Percentiles rank a stretch among this genome's conserved stretches.
Conservation (phyloP, 148 eudicot species). For the Limonium bicolor region DNA sequence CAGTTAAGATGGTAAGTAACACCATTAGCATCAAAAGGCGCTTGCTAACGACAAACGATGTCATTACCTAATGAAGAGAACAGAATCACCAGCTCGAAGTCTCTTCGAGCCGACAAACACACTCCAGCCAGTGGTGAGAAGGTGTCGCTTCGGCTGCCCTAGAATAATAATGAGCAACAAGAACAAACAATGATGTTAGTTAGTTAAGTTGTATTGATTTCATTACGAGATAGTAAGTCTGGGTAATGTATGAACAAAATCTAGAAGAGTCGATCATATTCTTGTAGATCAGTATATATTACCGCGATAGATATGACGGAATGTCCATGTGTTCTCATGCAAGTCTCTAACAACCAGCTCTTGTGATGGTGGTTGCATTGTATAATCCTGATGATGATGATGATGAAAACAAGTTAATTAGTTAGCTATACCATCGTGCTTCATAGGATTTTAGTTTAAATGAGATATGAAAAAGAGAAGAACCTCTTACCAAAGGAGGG, state of each 20-base stretch:
- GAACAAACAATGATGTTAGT: background rate
- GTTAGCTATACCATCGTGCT: too few species aligned
- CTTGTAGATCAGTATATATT: too few species aligned
- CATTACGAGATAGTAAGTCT: too few species aligned
- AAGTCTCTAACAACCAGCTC: conserved; percentile 95
- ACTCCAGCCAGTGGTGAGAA: conserved; percentile 97
- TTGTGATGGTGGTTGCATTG: conserved; percentile 98
- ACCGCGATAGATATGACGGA: conserved; percentile 98
- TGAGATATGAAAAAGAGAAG: too few species aligned
- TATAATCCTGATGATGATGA: conserved; percentile 45
- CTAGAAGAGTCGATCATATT: too few species aligned
- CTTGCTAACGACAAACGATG: background rate
- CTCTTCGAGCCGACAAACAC: conserved; percentile 94
- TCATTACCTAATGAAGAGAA: conserved; percentile 71
- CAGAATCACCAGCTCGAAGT: conserved; percentile 86
- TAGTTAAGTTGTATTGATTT: too few species aligned
- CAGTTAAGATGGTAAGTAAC: background rate
- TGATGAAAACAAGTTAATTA: too few species aligned
- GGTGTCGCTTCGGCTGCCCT: conserved; percentile 98
- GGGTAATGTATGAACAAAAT: too few species aligned
- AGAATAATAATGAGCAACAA: conserved; percentile 4
- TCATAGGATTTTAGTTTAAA: too few species aligned
- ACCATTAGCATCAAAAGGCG: background rate
- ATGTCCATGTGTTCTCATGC: conserved; percentile 95
- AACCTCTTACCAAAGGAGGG: conserved; percentile 57